Evolutionary conservation across 352 stramenopile genomes (phyloP), one percentile per base, ranked within the genome.

Genomic region (Phytophthora vignae): DNA sequence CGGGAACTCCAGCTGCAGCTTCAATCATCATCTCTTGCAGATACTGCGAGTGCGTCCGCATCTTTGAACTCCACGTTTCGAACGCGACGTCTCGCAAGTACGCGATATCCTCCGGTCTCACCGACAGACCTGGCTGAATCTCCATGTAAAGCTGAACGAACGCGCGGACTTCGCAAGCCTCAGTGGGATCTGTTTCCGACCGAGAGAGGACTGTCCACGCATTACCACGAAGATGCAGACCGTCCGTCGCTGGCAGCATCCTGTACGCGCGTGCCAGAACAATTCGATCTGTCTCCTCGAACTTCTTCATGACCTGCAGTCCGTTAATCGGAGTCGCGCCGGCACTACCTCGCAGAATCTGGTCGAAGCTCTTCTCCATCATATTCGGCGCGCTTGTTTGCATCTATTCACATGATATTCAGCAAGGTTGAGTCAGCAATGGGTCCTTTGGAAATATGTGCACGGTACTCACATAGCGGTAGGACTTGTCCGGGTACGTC

Each of bases 281-380:
- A 42, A 74, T n/a, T 4, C 73, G 73, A 14, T 74, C 57, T 4
- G 9, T 14, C 49, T 79, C 73, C 31, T 70, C 59, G 21, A 71
- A 77, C 29, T 79, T 76, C 12, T 57, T 65, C 73, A 79, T 77
- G 54, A 74, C 68, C 42, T 79, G 73, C n/a, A 79, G 54, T 0
- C 68, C 68, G n/a, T 74, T 74, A 0, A 79, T 36, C 14, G 63
- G 58, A 33, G 52, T 65, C 19, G 54, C 61, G 4, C 64, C 71
- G 1, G 19, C 49, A 2, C 49, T 19, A 11, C 62, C 60, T 3
- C 55, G 60, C 5, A 79, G 9, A 36, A 74, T 62, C 50, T 74
- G 54, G 52, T 74, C 63, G 25, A 76, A 77, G 52, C 65, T 74
- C 36, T 77, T 79, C 55, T 79, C 55, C 55, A 79, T 64, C 21